Conservation (phyloP, 345 rosid species). For the Leavenworthia alabamica region DNA sequence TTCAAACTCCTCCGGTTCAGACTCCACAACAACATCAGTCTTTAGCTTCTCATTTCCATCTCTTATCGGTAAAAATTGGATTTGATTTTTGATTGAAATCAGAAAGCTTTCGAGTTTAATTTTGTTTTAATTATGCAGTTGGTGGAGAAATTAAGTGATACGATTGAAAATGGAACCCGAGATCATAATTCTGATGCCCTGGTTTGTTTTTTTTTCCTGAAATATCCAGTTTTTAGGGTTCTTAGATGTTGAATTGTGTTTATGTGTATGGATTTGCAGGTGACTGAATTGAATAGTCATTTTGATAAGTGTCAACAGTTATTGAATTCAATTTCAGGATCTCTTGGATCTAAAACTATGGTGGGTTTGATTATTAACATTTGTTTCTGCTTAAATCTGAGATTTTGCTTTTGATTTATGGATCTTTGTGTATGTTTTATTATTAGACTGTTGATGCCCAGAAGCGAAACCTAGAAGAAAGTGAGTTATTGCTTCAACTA, state of each 20-base stretch:
- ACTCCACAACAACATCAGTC: slow-evolving; percentile 66
- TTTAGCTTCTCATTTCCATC: slow-evolving; percentile 84
- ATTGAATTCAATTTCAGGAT: slow-evolving; percentile 62
- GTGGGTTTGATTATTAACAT: no score
- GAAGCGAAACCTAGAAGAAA: slow-evolving; percentile 65
- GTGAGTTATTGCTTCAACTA: slow-evolving; percentile 57
- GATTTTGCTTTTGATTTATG: background rate
- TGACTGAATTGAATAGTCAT: slow-evolving; percentile 60
- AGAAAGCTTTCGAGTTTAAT: background rate
- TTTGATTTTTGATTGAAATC: background rate
- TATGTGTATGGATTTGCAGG: no score
- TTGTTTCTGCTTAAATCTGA: no score
- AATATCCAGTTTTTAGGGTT: background rate
- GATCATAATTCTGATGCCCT: slow-evolving; percentile 74
- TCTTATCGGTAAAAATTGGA: slow-evolving; percentile 39
- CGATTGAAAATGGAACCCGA: slow-evolving; percentile 62
- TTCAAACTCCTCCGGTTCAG: slow-evolving; percentile 25
- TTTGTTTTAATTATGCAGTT: slow-evolving; percentile 30
- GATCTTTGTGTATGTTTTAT: slow-evolving; percentile 10
- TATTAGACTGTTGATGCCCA: slow-evolving; percentile 90
- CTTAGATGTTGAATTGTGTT: background rate
- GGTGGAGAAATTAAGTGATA: slow-evolving; percentile 65
- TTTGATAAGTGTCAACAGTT: slow-evolving; percentile 91
- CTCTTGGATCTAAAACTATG: slow-evolving; percentile 57
- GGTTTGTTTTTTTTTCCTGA: slow-evolving; percentile 37